Evolutionary conservation across 495 filamentous ascomycete genomes (phyloP).

Genomic region (Pyrenopolyporus hunteri): DNA sequence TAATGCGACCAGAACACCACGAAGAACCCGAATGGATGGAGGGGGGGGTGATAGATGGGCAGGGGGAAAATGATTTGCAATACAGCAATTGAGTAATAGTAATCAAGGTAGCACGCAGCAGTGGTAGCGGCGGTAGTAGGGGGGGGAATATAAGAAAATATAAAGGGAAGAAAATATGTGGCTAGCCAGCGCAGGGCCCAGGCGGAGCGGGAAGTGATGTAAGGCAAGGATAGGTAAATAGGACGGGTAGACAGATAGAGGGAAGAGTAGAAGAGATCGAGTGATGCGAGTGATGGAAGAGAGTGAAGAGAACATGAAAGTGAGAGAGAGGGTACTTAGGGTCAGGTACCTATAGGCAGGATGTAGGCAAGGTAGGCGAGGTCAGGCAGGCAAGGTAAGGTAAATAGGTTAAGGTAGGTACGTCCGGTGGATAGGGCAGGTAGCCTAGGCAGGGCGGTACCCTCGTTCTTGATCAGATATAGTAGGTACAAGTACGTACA

Average conservation of each 20-base stretch:
- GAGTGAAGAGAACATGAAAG: neutral
- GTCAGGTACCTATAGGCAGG: too few relatives aligned
- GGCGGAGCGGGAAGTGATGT: slow-evolving; percentile 41
- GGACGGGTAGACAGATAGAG: slow-evolving; percentile 17
- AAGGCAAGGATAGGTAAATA: slow-evolving; percentile 37
- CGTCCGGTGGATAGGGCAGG: slow-evolving; percentile 17
- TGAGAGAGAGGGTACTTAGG: too few relatives aligned
- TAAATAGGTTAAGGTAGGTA: slow-evolving; percentile 31
- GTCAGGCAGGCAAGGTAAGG: slow-evolving; percentile 28
- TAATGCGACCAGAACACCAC: slow-evolving; percentile 14
- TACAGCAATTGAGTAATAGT: slow-evolving; percentile 28
- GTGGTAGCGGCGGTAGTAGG: slow-evolving; percentile 11
- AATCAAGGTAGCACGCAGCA: slow-evolving; percentile 33
- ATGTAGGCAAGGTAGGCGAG: slow-evolving; percentile 8
- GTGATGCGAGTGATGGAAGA: too few relatives aligned
- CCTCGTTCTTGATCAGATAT: slow-evolving; percentile 8
- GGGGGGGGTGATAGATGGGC: slow-evolving; percentile 1
- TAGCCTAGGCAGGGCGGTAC: slow-evolving; percentile 3
- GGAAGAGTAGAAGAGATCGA: too few relatives aligned
- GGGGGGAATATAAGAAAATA: slow-evolving; percentile 29
- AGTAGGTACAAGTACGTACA: slow-evolving; percentile 2
- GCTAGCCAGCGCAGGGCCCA: slow-evolving; percentile 35
- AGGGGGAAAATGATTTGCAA: slow-evolving; percentile 15
- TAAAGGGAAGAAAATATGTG: slow-evolving; percentile 31
- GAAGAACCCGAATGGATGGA: slow-evolving; percentile 4